A percentile compares a stretch with the other conserved stretches of the same genome.
Evolutionary conservation across 2,329 filamentous ascomycete species (phyloP).

Genomic region (Stagonosporopsis cucurbitacearum): DNA sequence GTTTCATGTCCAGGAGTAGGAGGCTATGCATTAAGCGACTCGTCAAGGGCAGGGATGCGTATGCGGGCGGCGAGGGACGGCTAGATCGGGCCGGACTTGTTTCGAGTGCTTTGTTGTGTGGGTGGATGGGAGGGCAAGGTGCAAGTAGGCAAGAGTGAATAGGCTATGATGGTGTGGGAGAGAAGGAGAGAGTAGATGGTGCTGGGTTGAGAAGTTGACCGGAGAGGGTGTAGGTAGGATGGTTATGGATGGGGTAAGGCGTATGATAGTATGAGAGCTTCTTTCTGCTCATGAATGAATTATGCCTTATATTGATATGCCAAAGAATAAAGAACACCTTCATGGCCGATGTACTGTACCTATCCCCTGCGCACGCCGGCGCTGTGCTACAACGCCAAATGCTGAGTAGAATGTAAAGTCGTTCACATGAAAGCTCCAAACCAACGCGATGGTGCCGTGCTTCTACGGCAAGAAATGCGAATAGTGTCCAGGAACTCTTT

Average conservation of each 20-base stretch:
- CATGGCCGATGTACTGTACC: background rate
- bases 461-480: constrained; percentile 52
- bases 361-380: background rate
- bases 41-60: background rate
- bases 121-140: background rate
- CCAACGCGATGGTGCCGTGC: background rate
- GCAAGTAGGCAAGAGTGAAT: background rate
- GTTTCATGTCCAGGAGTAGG: background rate
- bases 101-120: background rate
- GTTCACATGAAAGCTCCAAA: background rate
- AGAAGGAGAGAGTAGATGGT: background rate
- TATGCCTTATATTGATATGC: background rate
- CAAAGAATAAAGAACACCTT: background rate
- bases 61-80: background rate
- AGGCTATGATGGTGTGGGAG: background rate
- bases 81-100: background rate
- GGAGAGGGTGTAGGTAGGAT: background rate
- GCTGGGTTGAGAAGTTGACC: background rate
- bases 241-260: too few relatives aligned
- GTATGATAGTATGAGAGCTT: background rate
- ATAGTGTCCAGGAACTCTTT: constrained; percentile 58
- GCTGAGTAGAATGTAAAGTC: background rate
- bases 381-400: background rate
- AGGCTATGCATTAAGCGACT: background rate
- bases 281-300: background rate